Evolutionary conservation across 2,329 filamentous ascomycete species (phyloP).

Genomic region (Aspergillus transmontanensis): DNA sequence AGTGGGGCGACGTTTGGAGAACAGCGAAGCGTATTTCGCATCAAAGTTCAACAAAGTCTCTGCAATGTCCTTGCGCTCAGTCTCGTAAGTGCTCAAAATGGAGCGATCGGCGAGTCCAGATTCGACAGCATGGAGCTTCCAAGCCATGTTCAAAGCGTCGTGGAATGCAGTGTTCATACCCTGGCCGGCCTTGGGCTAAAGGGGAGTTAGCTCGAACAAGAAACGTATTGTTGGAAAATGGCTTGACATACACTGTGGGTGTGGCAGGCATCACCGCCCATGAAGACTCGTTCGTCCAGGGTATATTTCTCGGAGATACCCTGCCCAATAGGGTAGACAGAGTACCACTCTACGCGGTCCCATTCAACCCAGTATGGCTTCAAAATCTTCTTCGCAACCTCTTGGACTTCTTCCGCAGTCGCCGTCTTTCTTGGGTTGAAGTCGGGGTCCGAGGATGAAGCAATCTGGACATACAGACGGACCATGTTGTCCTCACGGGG

Average conservation of each 20-base stretch:
- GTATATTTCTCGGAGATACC: slow-evolving; percentile 67
- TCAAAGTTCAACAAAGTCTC: slow-evolving; percentile 85
- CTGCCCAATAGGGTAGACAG: slow-evolving; percentile 67
- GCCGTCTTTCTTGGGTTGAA: slow-evolving; percentile 64
- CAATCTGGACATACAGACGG: slow-evolving; percentile 59
- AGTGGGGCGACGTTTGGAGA: slow-evolving; percentile 75
- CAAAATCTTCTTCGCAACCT: slow-evolving; percentile 59
- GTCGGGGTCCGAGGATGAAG: slow-evolving; percentile 62
- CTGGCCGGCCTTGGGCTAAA: slow-evolving; percentile 63
- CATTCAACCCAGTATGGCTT: slow-evolving; percentile 63
- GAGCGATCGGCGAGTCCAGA: slow-evolving; percentile 74
- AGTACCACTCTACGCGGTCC: slow-evolving; percentile 68
- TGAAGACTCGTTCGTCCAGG: slow-evolving; percentile 65
- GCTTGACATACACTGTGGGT: slow-evolving; percentile 53
- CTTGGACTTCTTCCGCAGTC: slow-evolving; percentile 61
- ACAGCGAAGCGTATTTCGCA: slow-evolving; percentile 84
- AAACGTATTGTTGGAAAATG: not conserved
- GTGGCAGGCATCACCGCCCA: slow-evolving; percentile 67
- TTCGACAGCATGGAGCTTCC: slow-evolving; percentile 94
- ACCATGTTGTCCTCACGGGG: slow-evolving; percentile 54
- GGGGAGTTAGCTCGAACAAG: slow-evolving; percentile 12
- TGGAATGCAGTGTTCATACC: slow-evolving; percentile 65
- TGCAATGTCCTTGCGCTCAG: slow-evolving; percentile 80
- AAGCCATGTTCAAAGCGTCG: slow-evolving; percentile 81
- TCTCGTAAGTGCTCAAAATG: slow-evolving; percentile 81